phyloP scores from a whole-genome alignment of 202 grass and related monocot species.

The Digitaria exilis region DNA sequence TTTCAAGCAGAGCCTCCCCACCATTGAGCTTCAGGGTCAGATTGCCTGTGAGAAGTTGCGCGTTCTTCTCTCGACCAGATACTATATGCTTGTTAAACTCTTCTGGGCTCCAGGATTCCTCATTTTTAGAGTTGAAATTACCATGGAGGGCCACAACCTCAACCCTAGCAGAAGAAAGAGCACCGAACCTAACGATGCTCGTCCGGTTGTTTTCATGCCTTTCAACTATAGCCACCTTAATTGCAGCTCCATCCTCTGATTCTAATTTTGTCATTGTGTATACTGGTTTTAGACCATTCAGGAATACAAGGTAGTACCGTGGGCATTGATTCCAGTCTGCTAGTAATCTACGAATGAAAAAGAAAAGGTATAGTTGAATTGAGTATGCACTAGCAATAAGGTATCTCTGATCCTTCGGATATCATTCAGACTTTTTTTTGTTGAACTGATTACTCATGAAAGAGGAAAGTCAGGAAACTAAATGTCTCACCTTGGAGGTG shows the following conservation, averaged over 20 bases:
- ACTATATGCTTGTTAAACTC: conserved; percentile 60
- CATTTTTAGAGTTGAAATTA: conserved; percentile 48
- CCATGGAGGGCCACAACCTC: conserved; percentile 63
- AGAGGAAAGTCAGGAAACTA: neutral
- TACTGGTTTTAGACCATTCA: conserved; percentile 40
- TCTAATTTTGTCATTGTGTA: conserved; percentile 61
- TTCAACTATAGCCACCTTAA: conserved; percentile 57
- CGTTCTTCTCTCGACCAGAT: conserved; percentile 46
- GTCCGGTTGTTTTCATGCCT: conserved; percentile 29
- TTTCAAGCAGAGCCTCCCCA: conserved; percentile 51
- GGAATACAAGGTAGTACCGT: conserved; percentile 42
- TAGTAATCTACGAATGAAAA: conserved; percentile 38
- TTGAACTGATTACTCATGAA: neutral
- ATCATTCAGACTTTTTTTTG: neutral
- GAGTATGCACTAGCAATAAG: neutral
- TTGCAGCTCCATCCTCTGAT: conserved; percentile 30
- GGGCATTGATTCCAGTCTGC: conserved; percentile 24
- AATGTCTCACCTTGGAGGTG: conserved; percentile 49
- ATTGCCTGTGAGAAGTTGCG: conserved; percentile 38
- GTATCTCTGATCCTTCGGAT: no score
- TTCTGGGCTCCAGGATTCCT: conserved; percentile 45
- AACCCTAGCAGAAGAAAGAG: conserved; percentile 59
- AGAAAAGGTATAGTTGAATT: neutral
- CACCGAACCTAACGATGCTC: conserved; percentile 32
- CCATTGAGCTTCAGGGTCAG: conserved; percentile 48